These are phyloP conservation scores for Cucurbita argyrosperma DNA, from an alignment of 306 rosid genomes.

Conservation along the genomic window DNA sequence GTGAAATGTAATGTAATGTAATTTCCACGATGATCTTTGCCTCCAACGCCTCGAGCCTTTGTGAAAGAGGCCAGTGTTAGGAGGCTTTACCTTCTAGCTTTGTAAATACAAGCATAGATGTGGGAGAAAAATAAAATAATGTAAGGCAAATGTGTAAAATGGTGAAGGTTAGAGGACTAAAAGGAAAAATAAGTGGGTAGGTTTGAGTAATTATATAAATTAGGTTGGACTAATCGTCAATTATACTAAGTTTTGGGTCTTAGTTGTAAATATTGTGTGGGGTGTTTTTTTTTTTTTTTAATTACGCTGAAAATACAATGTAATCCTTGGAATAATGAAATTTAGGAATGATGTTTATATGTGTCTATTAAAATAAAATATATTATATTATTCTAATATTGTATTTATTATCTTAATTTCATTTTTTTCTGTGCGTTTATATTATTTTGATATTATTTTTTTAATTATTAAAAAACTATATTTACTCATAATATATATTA, in stretches of 20 bases:
- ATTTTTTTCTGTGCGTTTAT: too few relatives aligned
- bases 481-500: too few relatives aligned
- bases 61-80: constrained; percentile 33
- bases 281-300: not conserved
- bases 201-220: constrained; percentile 1
- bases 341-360: constrained; percentile 1
- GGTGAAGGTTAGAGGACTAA: constrained; percentile 21
- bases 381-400: not conserved
- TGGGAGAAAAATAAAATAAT: constrained; percentile 4
- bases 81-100: constrained; percentile 1
- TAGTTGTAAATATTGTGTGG: constrained; percentile 40
- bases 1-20: constrained; percentile 14
- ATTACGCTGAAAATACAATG: constrained; percentile 19
- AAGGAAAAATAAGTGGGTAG: constrained; percentile 7
- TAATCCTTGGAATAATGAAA: constrained; percentile 17
- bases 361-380: not conserved
- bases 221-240: constrained; percentile 23
- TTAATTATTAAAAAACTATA: too few relatives aligned
- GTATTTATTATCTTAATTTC: not conserved
- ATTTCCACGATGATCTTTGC: not conserved
- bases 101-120: constrained; percentile 45
- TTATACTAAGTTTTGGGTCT: constrained; percentile 67
- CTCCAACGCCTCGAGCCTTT: constrained; percentile 32
- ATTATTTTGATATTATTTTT: too few relatives aligned
- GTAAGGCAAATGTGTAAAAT: constrained; percentile 21